phyloP scores from a whole-genome alignment of 2,329 filamentous ascomycete genomes.

The Trichoderma sp. region DNA sequence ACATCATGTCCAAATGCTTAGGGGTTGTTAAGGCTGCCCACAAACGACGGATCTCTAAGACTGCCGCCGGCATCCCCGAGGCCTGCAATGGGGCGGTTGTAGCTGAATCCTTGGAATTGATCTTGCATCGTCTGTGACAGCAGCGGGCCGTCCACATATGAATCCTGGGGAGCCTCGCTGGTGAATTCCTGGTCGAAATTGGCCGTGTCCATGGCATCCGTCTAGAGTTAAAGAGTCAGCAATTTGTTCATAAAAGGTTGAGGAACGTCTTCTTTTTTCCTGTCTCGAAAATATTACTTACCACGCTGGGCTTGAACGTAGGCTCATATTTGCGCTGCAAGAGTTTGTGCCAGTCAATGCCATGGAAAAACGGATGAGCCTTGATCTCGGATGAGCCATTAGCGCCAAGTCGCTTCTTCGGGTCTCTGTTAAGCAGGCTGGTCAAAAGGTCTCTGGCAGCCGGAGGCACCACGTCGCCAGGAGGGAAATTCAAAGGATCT shows the following conservation, averaged over 20 bases:
- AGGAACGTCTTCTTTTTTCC: too few relatives aligned
- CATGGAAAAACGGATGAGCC: conserved; percentile 97
- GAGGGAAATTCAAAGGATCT: conserved; percentile 89
- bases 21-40: conserved; percentile 54
- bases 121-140: conserved; percentile 96
- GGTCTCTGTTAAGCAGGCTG: conserved; percentile 87
- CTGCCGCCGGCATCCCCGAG: conserved; percentile 91
- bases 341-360: conserved; percentile 97
- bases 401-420: conserved; percentile 82
- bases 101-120: conserved; percentile 94
- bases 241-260: too few relatives aligned
- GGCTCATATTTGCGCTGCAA: conserved; percentile 97
- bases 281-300: conserved; percentile 59
- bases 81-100: conserved; percentile 92
- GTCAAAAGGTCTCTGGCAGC: conserved; percentile 90
- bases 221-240: too few relatives aligned
- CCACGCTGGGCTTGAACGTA: conserved; percentile 93
- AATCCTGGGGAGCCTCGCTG: conserved; percentile 82
- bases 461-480: conserved; percentile 76
- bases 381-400: conserved; percentile 97
- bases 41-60: conserved; percentile 78
- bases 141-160: conserved; percentile 84
- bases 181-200: conserved; percentile 97
- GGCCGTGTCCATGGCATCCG: conserved; percentile 82
- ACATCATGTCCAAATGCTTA: conserved; percentile 21